Evolutionary conservation across 495 filamentous ascomycete species (phyloP), one percentile per base, ranked within the genome.

Genomic region (Sabuloglossum arenarium): DNA sequence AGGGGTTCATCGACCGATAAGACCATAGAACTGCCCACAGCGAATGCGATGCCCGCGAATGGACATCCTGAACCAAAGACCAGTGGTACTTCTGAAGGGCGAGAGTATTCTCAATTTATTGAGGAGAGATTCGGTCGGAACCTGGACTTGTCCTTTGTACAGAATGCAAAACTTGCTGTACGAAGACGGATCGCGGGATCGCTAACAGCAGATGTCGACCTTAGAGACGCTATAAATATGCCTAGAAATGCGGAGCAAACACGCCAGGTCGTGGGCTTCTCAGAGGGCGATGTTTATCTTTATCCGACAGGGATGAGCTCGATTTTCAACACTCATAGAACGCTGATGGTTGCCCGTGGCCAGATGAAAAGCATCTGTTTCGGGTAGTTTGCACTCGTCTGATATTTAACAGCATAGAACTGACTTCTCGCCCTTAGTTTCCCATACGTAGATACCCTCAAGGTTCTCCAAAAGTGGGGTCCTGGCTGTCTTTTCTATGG

Each of bases 81-180:
- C 59, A 71, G 60, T 49, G 60, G 60, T n/a, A 45, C 28, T 14
- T 12, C 54, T 12, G 76, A 78, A 47, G 71, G 71, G 1, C 79
- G 79, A 37, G 89, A 94, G 61, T 80, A 78, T 53, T 75, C 76
- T 14, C 80, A 80, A 45, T 97, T 93, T 60, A 78, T 98, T 10
- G 91, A 98, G 66, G 91, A 98, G 69, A 79, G 91, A 19, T 97
- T 94, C 66, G 91, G 91, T 11, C 77, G 91, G 14, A 97, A 97
- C 62, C 73, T 98, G 16, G 87, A 86, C 61, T 66, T 84, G 12
- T 79, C 79, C 0, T 77, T 91, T 30, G 79, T 88, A 6, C 71
- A 75, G 12, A 82, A 86, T 57, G 93, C 93, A 31, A 95, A 89
- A 63, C 70, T 84, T 25, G 91, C 90, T 25, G 84, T 97, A 54